Percentiles rank a stretch among this genome's conserved stretches.
These are phyloP conservation scores for Cephalotrichum gorgonifer DNA, from an alignment of 2,329 filamentous ascomycete species.

Conservation along the genomic window DNA sequence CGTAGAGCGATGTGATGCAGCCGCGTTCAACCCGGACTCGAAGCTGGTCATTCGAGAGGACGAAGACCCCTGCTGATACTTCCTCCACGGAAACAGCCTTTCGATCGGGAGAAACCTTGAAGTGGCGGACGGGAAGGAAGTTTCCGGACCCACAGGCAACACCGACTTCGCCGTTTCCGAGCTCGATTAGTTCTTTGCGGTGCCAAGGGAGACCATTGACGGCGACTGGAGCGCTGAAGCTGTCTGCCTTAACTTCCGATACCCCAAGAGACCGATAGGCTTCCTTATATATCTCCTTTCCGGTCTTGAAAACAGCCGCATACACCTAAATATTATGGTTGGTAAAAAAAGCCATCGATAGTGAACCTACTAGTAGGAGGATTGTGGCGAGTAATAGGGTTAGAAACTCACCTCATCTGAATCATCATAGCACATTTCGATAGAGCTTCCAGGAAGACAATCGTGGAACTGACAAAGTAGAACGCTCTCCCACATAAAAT, in stretches of 20 bases:
- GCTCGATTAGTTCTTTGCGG: conserved; percentile 61
- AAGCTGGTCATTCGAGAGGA: conserved; percentile 70
- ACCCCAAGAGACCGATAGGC: conserved; percentile 60
- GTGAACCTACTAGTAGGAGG: too few relatives aligned
- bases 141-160: conserved; percentile 48
- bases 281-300: conserved; percentile 59
- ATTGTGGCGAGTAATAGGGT: neutral
- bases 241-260: conserved; percentile 26
- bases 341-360: too few relatives aligned
- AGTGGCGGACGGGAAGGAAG: conserved; percentile 36
- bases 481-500: conserved; percentile 89
- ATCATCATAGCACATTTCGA: conserved; percentile 98
- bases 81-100: conserved; percentile 42
- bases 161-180: conserved; percentile 42
- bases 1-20: conserved; percentile 74
- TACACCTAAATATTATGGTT: too few relatives aligned
- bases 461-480: conserved; percentile 96
- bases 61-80: conserved; percentile 52
- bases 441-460: conserved; percentile 86
- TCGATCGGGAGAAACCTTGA: conserved; percentile 32
- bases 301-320: conserved; percentile 68
- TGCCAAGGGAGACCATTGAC: conserved; percentile 85
- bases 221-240: conserved; percentile 43
- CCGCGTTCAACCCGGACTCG: conserved; percentile 64
- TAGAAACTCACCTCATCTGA: conserved; percentile 58